Evolutionary conservation across 179 eudicot species (phyloP), one percentile per base, ranked within the genome.

Genomic region (Camellia oleifera): DNA sequence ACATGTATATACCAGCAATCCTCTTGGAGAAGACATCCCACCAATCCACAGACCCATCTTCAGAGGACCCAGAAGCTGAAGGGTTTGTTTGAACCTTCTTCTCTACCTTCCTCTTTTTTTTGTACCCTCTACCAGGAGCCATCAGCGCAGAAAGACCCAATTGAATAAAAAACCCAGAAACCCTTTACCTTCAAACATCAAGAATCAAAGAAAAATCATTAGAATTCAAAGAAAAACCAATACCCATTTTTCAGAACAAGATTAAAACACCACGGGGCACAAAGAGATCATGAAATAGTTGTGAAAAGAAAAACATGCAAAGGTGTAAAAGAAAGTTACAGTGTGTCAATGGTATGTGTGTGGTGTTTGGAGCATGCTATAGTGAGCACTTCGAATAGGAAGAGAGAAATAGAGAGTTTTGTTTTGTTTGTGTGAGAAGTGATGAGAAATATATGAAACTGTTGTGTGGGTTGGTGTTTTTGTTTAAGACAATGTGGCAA

Each of bases 71-170:
- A 84, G 81, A 80, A 84, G 77, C 80, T 63, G 70, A 68, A 75
- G 83, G 70, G 50, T 83, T 83, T 2, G 78, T 78, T 74, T 85
- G 86, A 83, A 65, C 83, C 74, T 76, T 86, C 71, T 67, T 82
- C 78, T 86, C 90, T 66, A 74, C 78, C 86, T 91, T 90, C 79
- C 89, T 88, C 82, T 86, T 91, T 91, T 88, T 94, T 84, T 89
- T 91, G 69, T 89, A 82, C 85, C 94, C 93, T 92, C 89, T 89
- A 14, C 88, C 82, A 70, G 96, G 98, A 65, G 88, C 97, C 97
- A 94, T 94, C 89, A 81, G 42, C 64, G n/a, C 64, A n/a, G 53
- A 74, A 81, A 80, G 44, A 62, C 84, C 82, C 85, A 86, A 87
- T 84, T 86, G 84, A 86, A 88, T 81, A 75, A 81, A 80, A 75